Evolutionary conservation across 2,329 filamentous ascomycete species (phyloP).

Genomic region (Nigrospora osmanthi): DNA sequence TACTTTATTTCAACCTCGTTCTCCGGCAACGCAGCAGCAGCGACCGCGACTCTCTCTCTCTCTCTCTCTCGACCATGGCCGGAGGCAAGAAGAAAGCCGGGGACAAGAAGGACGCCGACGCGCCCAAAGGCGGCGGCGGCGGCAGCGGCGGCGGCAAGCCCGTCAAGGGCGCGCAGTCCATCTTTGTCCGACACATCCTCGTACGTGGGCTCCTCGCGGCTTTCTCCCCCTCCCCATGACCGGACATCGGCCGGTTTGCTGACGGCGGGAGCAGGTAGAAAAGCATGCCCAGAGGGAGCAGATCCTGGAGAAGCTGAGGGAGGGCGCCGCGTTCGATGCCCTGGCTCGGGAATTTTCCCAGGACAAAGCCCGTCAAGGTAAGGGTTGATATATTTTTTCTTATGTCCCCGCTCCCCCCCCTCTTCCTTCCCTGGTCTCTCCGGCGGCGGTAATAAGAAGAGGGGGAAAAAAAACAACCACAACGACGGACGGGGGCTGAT

Average conservation of each 20-base stretch:
- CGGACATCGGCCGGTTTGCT: neutral
- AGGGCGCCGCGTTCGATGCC: neutral
- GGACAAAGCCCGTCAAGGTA: slow-evolving; percentile 4
- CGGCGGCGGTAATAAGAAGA: too few relatives aligned
- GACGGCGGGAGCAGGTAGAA: neutral
- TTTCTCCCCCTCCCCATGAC: neutral
- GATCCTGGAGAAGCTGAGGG: too few relatives aligned
- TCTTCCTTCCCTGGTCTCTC: too few relatives aligned
- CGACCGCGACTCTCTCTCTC: neutral
- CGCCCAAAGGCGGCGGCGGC: slow-evolving; percentile 24
- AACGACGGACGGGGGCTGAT: too few relatives aligned
- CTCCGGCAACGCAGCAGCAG: neutral
- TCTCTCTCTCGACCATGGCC: too few relatives aligned
- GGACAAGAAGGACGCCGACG: slow-evolving; percentile 18
- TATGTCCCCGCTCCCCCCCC: too few relatives aligned
- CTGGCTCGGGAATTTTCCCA: slow-evolving; percentile 1
- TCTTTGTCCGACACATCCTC: slow-evolving; percentile 70
- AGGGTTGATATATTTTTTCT: neutral
- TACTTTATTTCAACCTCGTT: neutral
- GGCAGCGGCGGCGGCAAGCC: slow-evolving; percentile 34
- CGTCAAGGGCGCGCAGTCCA: slow-evolving; percentile 55
- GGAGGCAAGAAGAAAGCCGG: slow-evolving; percentile 10
- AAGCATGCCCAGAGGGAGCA: neutral
- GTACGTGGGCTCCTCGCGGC: slow-evolving; percentile 20
- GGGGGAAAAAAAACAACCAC: too few relatives aligned